phyloP scores from a whole-genome alignment of 495 filamentous ascomycete genomes.

The Baudoinia panamericana region DNA sequence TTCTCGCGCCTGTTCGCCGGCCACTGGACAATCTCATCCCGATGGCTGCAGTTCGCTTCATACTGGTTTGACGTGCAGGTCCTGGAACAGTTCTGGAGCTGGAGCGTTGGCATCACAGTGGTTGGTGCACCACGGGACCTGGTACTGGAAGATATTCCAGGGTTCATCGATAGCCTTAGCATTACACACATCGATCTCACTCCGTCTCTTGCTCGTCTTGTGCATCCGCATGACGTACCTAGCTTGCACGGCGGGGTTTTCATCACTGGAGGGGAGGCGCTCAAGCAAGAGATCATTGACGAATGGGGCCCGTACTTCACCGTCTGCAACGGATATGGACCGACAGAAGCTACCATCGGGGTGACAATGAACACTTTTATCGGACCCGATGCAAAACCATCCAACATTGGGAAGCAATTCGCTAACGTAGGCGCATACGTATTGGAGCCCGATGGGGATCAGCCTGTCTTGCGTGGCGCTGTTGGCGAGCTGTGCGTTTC shows the following conservation, averaged over 20 bases:
- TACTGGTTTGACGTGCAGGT: constrained; percentile 84
- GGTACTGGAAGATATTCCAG: constrained; percentile 61
- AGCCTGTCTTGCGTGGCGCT: constrained; percentile 59
- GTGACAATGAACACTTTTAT: constrained; percentile 64
- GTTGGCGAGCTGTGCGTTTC: constrained; percentile 81
- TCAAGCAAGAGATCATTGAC: constrained; percentile 61
- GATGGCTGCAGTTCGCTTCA: constrained; percentile 78
- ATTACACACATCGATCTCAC: constrained; percentile 84
- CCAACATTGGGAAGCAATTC: constrained; percentile 77
- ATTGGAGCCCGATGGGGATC: constrained; percentile 52
- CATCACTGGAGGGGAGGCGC: constrained; percentile 60
- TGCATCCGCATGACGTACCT: constrained; percentile 56
- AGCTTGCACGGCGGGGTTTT: constrained; percentile 56
- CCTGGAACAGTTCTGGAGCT: constrained; percentile 79
- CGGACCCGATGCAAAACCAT: constrained; percentile 53
- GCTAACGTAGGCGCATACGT: constrained; percentile 73
- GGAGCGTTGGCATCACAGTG: constrained; percentile 71
- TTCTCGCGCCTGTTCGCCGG: constrained; percentile 55
- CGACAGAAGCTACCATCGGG: constrained; percentile 84
- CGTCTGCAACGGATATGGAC: constrained; percentile 73
- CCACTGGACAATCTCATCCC: constrained; percentile 54
- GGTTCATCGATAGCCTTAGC: constrained; percentile 49
- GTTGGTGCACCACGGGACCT: constrained; percentile 65
- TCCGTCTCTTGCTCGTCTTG: constrained; percentile 48
- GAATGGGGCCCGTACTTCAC: constrained; percentile 48